A percentile compares a stretch with the other conserved stretches of the same genome.
phyloP scores from a whole-genome alignment of 257 asterid genomes.

The Parsonsia alboflavescens region DNA sequence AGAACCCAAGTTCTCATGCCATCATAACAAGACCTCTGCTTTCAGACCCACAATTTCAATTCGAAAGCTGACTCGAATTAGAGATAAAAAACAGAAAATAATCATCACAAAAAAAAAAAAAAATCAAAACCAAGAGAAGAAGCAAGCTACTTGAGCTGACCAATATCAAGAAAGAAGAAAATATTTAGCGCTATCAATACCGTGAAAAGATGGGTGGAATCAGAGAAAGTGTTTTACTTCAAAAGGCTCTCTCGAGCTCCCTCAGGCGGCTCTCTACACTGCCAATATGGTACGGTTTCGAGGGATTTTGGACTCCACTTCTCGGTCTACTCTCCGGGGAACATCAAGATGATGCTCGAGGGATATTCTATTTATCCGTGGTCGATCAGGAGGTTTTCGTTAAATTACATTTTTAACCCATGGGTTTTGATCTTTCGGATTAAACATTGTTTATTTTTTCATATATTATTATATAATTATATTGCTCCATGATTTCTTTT shows the following conservation, averaged over 20 bases:
- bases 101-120: not conserved
- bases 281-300: not conserved
- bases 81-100: not conserved
- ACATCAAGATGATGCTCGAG: not conserved
- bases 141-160: not conserved
- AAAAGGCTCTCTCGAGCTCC: not conserved
- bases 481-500: too few species aligned
- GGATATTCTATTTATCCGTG: slow-evolving; percentile 2
- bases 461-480: too few species aligned
- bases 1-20: not conserved
- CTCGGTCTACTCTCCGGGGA: not conserved
- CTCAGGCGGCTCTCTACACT: not conserved
- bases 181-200: not conserved
- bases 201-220: slow-evolving; percentile 12
- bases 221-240: slow-evolving; percentile 4
- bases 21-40: not conserved
- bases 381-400: not conserved
- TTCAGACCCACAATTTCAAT: not conserved
- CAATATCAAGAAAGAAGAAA: not conserved
- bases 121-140: not conserved
- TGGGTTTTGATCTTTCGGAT: too few species aligned
- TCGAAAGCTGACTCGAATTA: not conserved
- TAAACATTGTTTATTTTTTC: too few species aligned
- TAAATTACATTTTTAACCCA: too few species aligned
- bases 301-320: not conserved